Base-by-base conservation (phyloP, 2,329 filamentous ascomycete genomes). In the Chaetothyriales sp. region DNA sequence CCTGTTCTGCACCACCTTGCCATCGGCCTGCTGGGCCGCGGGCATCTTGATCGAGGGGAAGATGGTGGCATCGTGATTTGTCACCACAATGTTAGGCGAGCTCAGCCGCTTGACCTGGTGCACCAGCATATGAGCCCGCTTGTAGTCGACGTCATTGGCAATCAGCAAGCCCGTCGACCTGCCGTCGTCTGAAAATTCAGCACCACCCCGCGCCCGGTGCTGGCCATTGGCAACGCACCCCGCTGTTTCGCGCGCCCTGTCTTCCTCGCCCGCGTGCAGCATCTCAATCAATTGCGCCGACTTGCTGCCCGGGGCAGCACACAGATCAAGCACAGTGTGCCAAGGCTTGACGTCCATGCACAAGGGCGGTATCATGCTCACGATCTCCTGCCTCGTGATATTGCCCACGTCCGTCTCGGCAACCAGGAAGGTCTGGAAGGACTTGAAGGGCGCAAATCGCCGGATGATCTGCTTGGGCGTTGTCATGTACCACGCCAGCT, bases 321-420 rank as follows among this genome's bases (percentile, higher is more conserved):
- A 98, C 73, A 98, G 83, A 68, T 98, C 92, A 61, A 98, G 73
- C 8, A 95, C 89, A 1, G 84, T 85, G 83, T 95, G 94, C 50
- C 89, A 87, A 4, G 92, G 89, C 61, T 81, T 81, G 48, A 97
- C 77, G 63, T 97, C 89, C 75, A 98, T 85, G 62, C 97, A 76
- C 61, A 97, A 77, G 22, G 92, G 92, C 22, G 92, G 92, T 57
- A 98, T 97, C 92, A 98, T 98, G 73, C 88, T 95, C 64, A 98
- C 92, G 45, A 95, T 85, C 72, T 98, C 92, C 70, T 98, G 92
- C 63, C 92, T 82, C 69, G 86, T 95, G 63, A 98, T 97, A 68
- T 97, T 98, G 63, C 92, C 92, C 19, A 97, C 89, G 52, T 86
- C 89, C 3, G 92, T 95, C 75, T 98, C 92, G 49, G 90, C 94